Conservation (phyloP, 2,329 filamentous ascomycete species). For the Trichoderma breve region DNA sequence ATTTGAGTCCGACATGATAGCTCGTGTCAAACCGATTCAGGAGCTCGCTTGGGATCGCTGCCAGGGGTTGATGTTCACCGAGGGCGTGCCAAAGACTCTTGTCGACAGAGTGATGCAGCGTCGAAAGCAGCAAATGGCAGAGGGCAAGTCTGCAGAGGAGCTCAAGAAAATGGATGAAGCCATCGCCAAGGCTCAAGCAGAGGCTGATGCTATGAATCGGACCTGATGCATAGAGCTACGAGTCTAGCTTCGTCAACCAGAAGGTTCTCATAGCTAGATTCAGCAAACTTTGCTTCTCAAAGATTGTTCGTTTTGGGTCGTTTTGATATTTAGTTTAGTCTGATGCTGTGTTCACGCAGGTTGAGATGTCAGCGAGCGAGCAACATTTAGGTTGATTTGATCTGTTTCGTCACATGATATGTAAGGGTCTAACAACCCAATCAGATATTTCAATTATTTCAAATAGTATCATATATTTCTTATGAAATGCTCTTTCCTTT, state of each 20-base stretch:
- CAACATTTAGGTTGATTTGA: background rate
- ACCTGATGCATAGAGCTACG: background rate
- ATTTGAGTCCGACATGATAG: constrained; percentile 42
- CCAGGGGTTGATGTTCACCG: constrained; percentile 47
- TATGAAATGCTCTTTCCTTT: background rate
- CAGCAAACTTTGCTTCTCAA: background rate
- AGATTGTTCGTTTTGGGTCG: background rate
- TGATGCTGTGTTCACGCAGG: background rate
- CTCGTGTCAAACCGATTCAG: constrained; percentile 38
- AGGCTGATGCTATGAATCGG: constrained; percentile 3
- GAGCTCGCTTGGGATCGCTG: constrained; percentile 46
- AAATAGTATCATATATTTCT: too few relatives aligned
- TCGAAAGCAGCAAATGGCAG: constrained; percentile 14
- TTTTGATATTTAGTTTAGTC: background rate
- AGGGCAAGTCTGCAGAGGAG: background rate
- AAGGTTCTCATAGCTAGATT: background rate
- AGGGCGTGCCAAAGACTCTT: constrained; percentile 42
- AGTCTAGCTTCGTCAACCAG: background rate
- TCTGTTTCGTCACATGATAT: background rate
- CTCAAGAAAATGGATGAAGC: constrained; percentile 1
- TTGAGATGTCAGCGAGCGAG: background rate
- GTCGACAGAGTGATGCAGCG: constrained; percentile 38
- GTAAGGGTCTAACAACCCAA: background rate
- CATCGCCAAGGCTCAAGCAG: constrained; percentile 3
- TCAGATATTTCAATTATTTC: background rate